phyloP scores from a whole-genome alignment of 345 rosid genomes.

The Draba incana region DNA sequence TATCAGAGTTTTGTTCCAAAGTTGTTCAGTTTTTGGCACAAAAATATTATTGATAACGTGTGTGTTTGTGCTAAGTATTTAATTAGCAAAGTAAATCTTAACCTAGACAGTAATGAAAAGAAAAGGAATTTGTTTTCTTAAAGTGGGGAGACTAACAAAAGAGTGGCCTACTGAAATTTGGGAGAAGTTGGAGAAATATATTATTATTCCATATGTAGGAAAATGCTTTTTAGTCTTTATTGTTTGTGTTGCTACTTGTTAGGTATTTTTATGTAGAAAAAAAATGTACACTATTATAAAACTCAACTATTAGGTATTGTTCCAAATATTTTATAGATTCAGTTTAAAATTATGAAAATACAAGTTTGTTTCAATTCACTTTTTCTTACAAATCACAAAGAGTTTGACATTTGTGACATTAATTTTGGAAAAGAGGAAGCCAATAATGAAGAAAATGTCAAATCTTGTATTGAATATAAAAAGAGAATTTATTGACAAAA shows the following conservation, averaged over 20 bases:
- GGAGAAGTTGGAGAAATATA: conserved; percentile 14
- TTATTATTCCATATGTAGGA: conserved; percentile 10
- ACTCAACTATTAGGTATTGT: no score
- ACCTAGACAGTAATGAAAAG: not conserved
- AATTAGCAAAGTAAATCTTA: not conserved
- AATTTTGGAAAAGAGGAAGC: not conserved
- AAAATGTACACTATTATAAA: no score
- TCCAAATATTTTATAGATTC: no score
- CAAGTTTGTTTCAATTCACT: not conserved
- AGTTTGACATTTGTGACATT: not conserved
- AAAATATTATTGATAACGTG: not conserved
- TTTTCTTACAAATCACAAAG: not conserved
- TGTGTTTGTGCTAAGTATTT: not conserved
- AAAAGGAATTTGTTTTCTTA: not conserved
- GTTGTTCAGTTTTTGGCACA: conserved; percentile 5
- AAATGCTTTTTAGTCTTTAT: not conserved
- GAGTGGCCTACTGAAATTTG: conserved; percentile 1
- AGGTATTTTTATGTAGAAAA: not conserved
- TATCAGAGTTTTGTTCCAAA: conserved; percentile 30
- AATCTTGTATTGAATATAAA: no score
- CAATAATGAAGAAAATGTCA: not conserved
- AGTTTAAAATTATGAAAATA: not conserved
- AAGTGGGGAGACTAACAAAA: not conserved
- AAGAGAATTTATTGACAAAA: no score
- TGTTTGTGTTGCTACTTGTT: not conserved